phyloP scores from a whole-genome alignment of 495 filamentous ascomycete species.

The Neurospora tetrasperma region DNA sequence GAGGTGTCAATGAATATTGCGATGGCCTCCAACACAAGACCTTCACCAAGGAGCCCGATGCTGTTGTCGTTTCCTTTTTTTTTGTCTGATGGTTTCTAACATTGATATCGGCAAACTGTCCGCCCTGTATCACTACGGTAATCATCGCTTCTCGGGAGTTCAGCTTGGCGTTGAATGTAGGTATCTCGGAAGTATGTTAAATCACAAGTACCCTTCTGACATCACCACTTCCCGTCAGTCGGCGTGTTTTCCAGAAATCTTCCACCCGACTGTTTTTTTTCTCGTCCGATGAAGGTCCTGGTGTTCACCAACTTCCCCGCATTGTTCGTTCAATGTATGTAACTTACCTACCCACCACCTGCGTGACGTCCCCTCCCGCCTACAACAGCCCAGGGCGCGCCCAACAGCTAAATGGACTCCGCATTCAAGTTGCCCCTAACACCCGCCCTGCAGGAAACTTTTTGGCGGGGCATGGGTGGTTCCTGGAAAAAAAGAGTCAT shows the following conservation, averaged over 20 bases:
- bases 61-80: not conserved
- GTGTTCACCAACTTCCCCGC: not conserved
- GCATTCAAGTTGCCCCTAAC: not conserved
- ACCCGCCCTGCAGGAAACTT: not conserved
- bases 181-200: not conserved
- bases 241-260: not conserved
- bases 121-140: not conserved
- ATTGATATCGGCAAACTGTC: not conserved
- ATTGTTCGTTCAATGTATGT: not conserved
- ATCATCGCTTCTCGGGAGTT: not conserved
- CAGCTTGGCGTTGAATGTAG: not conserved
- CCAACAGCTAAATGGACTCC: not conserved
- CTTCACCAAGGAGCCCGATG: not conserved
- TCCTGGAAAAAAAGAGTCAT: not conserved
- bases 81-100: not conserved
- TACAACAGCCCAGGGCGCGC: not conserved
- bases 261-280: not conserved
- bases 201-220: not conserved
- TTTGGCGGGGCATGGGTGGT: not conserved
- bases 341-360: not conserved
- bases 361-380: not conserved
- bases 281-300: not conserved
- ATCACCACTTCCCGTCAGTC: not conserved
- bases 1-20: not conserved
- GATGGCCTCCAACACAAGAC: not conserved